These are phyloP conservation scores for Alternaria brassicae DNA, from an alignment of 2,329 filamentous ascomycete species.

Conservation along the genomic window DNA sequence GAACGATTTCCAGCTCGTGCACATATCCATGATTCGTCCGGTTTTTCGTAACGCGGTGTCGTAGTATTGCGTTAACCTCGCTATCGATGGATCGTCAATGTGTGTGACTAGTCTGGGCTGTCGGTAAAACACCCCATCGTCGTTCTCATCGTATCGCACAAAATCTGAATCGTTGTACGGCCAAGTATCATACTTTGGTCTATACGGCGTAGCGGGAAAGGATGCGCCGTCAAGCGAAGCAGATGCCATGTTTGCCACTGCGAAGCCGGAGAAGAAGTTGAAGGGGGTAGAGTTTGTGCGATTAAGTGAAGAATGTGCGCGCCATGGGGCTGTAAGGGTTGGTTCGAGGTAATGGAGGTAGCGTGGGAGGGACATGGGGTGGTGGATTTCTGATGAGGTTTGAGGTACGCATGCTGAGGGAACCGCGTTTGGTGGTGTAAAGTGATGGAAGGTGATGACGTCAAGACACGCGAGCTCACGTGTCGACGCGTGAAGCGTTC, in stretches of 20 bases:
- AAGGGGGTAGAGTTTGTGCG: slow-evolving; percentile 7
- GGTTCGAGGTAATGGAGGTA: not conserved
- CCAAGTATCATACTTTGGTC: slow-evolving; percentile 29
- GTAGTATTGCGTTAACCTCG: slow-evolving; percentile 57
- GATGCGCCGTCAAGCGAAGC: not conserved
- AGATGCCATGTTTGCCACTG: slow-evolving; percentile 15
- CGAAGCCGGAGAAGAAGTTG: slow-evolving; percentile 23
- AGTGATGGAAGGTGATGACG: slow-evolving; percentile 15
- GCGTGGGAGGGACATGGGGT: slow-evolving; percentile 14
- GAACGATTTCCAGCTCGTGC: slow-evolving; percentile 59
- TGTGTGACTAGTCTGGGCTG: slow-evolving; percentile 61
- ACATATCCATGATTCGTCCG: slow-evolving; percentile 59
- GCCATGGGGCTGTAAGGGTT: slow-evolving; percentile 1
- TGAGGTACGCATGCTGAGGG: not conserved
- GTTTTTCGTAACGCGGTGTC: slow-evolving; percentile 50
- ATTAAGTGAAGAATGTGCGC: slow-evolving; percentile 12
- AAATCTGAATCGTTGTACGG: slow-evolving; percentile 46
- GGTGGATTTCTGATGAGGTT: not conserved
- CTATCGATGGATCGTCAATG: slow-evolving; percentile 60
- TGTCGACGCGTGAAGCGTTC: slow-evolving; percentile 7
- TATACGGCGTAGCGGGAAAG: slow-evolving; percentile 24
- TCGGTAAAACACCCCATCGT: slow-evolving; percentile 51
- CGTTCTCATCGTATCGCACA: slow-evolving; percentile 46
- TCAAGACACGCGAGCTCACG: slow-evolving; percentile 30
- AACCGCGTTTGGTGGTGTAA: slow-evolving; percentile 9